Evolutionary conservation across 345 rosid species (phyloP).

Genomic region (Erysimum cheiranthoides): DNA sequence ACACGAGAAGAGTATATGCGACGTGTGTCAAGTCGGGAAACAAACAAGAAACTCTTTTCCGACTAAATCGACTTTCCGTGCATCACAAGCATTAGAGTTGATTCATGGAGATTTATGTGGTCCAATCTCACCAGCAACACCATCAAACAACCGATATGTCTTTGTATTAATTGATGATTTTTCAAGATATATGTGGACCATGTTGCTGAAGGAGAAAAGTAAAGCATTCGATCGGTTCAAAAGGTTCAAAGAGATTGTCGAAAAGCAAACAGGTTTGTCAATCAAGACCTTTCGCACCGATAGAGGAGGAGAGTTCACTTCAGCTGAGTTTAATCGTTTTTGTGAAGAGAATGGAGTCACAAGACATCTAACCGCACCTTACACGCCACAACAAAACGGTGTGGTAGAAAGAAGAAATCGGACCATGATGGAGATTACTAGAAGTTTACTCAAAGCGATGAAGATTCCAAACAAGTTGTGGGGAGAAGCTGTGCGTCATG

Average conservation of each 20-base stretch:
- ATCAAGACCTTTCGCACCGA: not conserved
- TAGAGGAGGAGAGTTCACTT: constrained; percentile 15
- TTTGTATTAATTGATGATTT: not conserved
- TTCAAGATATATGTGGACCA: not conserved
- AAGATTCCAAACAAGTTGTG: not conserved
- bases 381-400: not conserved
- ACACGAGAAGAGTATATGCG: not conserved
- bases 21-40: not conserved
- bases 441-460: not conserved
- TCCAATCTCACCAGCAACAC: not conserved
- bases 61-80: not conserved
- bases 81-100: not conserved
- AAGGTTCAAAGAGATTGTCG: not conserved
- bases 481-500: constrained; percentile 10
- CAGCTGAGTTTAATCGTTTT: not conserved
- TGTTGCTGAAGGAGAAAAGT: not conserved
- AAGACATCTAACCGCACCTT: not conserved
- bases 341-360: not conserved
- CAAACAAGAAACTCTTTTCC: not conserved
- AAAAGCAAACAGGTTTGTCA: not conserved
- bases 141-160: not conserved
- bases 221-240: not conserved
- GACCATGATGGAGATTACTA: constrained; percentile 15
- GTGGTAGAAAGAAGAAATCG: not conserved
- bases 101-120: not conserved